Percentiles rank a stretch among this genome's conserved stretches.
Evolutionary conservation across 108 stramenopile species (phyloP).

Genomic region (Nitzschia sp.): DNA sequence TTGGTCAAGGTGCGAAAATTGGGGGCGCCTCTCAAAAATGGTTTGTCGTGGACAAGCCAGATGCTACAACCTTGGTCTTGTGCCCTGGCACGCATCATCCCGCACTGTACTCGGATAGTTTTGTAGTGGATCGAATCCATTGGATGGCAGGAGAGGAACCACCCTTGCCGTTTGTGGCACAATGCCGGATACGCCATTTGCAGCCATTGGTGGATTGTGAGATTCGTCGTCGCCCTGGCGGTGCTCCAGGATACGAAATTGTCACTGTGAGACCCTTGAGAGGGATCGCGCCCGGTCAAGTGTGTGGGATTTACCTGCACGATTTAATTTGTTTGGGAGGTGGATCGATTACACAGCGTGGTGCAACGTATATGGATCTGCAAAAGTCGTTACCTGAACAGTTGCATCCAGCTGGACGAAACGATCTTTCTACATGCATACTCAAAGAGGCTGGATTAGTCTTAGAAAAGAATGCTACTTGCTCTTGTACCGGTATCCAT

Average conservation of each 20-base stretch:
- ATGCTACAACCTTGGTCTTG: constrained; percentile 48
- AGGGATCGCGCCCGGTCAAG: constrained; percentile 81
- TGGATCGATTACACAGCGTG: constrained; percentile 53
- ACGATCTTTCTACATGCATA: constrained; percentile 35
- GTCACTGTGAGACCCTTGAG: constrained; percentile 64
- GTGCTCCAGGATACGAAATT: constrained; percentile 11
- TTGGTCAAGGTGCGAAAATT: constrained; percentile 89
- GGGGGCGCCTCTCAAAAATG: constrained; percentile 72
- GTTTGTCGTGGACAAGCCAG: constrained; percentile 73
- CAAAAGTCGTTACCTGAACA: constrained; percentile 27
- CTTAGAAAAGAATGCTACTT: too few relatives aligned
- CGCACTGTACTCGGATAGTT: constrained; percentile 67
- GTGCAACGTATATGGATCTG: constrained; percentile 52
- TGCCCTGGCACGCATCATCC: constrained; percentile 88
- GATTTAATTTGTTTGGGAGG: constrained; percentile 83
- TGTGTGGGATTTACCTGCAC: constrained; percentile 62
- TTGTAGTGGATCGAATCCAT: constrained; percentile 57
- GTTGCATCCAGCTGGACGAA: constrained; percentile 46
- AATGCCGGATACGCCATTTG: constrained; percentile 74
- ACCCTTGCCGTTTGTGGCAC: constrained; percentile 37
- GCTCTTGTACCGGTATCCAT: too few relatives aligned
- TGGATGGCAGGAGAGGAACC: constrained; percentile 59
- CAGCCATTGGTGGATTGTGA: constrained; percentile 75
- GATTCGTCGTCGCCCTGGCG: constrained; percentile 15
- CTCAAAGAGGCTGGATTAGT: too few relatives aligned